Base-by-base conservation (phyloP, 768 basidiomycete genomes). In the Cystobasidium onofrii region DNA sequence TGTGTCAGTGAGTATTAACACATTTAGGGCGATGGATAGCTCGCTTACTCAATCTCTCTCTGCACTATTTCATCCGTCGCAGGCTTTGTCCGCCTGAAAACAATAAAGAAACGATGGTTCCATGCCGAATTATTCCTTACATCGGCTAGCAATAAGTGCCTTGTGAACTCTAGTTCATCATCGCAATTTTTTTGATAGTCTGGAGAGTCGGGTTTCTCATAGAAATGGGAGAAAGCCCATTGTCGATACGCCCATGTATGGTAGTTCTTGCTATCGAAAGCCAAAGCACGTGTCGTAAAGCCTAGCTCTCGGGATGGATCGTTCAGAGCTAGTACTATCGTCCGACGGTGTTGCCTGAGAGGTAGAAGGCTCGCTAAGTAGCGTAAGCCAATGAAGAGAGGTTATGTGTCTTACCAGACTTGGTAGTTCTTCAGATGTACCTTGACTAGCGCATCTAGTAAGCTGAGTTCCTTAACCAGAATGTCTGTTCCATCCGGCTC, bases 171-270 rank as follows among this genome's bases (percentile, higher is more conserved):
- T n/a, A 90, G 83, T 81, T 95, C 92, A 17, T 84, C 85, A 0
- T 76, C 82, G 90, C 90, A 92, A 0, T 78, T 62, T 31, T 63
- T 50, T 25, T 33, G 36, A 7, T 73, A 39, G 2, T 52, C 41
- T 29, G 34, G 25, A 60, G 64, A 25, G 73, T 71, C 74, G 1
- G 75, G 57, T 25, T 62, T 78, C 4, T 77, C 74, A 2, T 75
- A 79, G 83, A 94, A 94, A 79, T 89, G 87, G 10, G 90, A 88
- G 52, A 96, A 86, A 15, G 93, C 81, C 92, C 93, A 97, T 81
- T 99, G 94, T 7, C 95, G 86, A 81, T 97, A 95, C 9, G 91
- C 90, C 96, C 96, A 99, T 0, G 96, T 98, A 81, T 98, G 95
- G 81, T 99, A 99, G 83, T 99, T 99, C 86, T 99, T 99, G 55